Evolutionary conservation across 495 filamentous ascomycete genomes (phyloP).

Genomic region (Aspergillus leporis): DNA sequence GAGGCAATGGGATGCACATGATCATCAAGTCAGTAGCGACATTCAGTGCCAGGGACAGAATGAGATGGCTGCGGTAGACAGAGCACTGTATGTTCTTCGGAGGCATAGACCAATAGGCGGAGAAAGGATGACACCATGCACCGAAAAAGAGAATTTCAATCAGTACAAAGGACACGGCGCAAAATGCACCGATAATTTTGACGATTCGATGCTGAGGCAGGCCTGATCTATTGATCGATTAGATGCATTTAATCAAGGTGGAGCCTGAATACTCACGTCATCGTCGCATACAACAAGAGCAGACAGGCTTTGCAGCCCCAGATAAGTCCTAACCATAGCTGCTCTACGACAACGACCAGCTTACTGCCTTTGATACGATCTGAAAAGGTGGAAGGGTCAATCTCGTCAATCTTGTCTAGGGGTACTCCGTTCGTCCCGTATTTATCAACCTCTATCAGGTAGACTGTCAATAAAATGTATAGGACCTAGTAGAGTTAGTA

Average conservation of each 20-base stretch:
- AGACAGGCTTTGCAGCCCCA: slow-evolving; percentile 58
- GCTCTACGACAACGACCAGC: slow-evolving; percentile 38
- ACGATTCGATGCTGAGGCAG: slow-evolving; percentile 48
- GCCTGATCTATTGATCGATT: not conserved
- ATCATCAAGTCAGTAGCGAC: slow-evolving; percentile 57
- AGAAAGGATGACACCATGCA: slow-evolving; percentile 59
- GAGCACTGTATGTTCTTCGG: slow-evolving; percentile 12
- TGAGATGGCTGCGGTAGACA: slow-evolving; percentile 47
- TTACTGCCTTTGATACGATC: slow-evolving; percentile 55
- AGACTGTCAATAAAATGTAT: slow-evolving; percentile 48
- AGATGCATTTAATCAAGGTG: not conserved
- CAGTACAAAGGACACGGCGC: slow-evolving; percentile 48
- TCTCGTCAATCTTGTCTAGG: slow-evolving; percentile 37
- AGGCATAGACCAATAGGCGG: slow-evolving; percentile 51
- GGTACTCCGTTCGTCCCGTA: slow-evolving; percentile 56
- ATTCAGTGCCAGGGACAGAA: slow-evolving; percentile 58
- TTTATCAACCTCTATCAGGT: slow-evolving; percentile 54
- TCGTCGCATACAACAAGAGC: slow-evolving; percentile 52
- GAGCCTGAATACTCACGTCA: slow-evolving; percentile 43
- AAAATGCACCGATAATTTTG: slow-evolving; percentile 50
- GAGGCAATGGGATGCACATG: slow-evolving; percentile 54
- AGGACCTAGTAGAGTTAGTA: not conserved
- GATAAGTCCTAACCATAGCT: slow-evolving; percentile 41
- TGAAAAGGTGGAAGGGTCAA: slow-evolving; percentile 48
- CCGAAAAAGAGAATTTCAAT: slow-evolving; percentile 58